phyloP scores from a whole-genome alignment of 2,329 filamentous ascomycete species.

The Microsporum audouinii region DNA sequence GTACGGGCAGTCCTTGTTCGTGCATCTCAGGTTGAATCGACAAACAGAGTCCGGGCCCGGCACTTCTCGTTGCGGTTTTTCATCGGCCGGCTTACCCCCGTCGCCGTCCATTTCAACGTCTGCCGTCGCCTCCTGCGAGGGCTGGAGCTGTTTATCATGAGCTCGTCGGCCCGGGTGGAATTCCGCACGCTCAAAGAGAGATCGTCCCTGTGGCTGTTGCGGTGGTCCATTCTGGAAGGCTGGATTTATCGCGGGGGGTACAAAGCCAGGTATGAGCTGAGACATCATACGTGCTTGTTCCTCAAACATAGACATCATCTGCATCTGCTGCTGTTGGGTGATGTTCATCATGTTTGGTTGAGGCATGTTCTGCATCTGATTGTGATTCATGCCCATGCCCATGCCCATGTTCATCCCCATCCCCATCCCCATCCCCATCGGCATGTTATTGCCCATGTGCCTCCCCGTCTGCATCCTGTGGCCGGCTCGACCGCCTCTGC shows the following conservation, averaged over 20 bases:
- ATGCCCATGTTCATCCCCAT: constrained; percentile 33
- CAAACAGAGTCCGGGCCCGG: constrained; percentile 59
- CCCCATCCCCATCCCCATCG: constrained; percentile 30
- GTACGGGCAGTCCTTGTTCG: constrained; percentile 80
- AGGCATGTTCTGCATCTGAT: constrained; percentile 29
- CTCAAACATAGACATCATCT: constrained; percentile 66
- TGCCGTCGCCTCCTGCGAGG: constrained; percentile 14
- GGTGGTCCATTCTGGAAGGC: constrained; percentile 40
- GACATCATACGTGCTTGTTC: constrained; percentile 81
- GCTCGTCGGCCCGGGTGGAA: constrained; percentile 24
- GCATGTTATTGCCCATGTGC: constrained; percentile 26
- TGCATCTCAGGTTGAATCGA: constrained; percentile 81
- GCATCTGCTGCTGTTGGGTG: constrained; percentile 59
- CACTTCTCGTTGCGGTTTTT: constrained; percentile 30
- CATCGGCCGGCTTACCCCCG: constrained; percentile 30
- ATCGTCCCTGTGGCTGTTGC: constrained; percentile 40
- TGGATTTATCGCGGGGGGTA: constrained; percentile 43
- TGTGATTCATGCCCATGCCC: constrained; percentile 18
- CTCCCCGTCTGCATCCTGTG: constrained; percentile 35
- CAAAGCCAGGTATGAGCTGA: constrained; percentile 50
- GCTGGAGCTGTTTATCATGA: neutral
- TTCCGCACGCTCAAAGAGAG: constrained; percentile 64
- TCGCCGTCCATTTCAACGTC: constrained; percentile 23
- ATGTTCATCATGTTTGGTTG: constrained; percentile 43
- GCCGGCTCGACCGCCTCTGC: constrained; percentile 43